A percentile compares a stretch with the other conserved stretches of the same genome.
Conservation (phyloP, 1,284 basidiomycete genomes). For the Omphalotus olearius region DNA sequence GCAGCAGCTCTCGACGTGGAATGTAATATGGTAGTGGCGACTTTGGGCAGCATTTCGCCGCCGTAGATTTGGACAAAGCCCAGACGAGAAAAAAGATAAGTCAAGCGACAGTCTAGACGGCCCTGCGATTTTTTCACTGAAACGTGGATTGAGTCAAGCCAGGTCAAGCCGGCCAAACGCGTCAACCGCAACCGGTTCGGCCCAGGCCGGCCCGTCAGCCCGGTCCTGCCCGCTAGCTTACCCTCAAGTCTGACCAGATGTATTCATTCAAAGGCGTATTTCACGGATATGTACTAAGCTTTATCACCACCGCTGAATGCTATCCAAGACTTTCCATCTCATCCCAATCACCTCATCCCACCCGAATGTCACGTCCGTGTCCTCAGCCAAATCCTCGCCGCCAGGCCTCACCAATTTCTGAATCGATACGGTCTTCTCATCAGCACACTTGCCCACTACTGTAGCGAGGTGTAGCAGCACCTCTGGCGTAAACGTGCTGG, state of each 20-base stretch:
- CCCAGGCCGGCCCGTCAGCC: no score
- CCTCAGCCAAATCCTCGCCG: conserved; percentile 4
- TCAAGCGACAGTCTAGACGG: no score
- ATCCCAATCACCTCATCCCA: conserved; percentile 2
- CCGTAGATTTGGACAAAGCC: background rate
- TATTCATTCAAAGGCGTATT: no score
- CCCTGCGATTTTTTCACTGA: no score
- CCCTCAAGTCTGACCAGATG: no score
- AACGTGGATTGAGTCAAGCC: no score
- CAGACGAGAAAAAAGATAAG: no score
- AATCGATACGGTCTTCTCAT: background rate
- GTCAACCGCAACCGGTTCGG: no score
- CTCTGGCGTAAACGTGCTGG: conserved; percentile 10
- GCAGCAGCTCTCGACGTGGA: conserved; percentile 71
- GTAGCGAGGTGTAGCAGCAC: conserved; percentile 11
- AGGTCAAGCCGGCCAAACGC: no score
- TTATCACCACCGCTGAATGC: background rate
- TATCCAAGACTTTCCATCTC: conserved; percentile 9
- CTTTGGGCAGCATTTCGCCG: conserved; percentile 68
- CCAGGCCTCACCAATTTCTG: background rate
- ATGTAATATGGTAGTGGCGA: conserved; percentile 69
- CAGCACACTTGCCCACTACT: background rate
- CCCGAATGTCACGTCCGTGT: background rate
- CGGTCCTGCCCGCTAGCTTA: no score
- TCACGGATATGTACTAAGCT: no score